Percentiles rank a stretch among this genome's conserved stretches.
These are phyloP conservation scores for Aspergillus fijiensis DNA, from an alignment of 2,329 filamentous ascomycete genomes.

Conservation along the genomic window DNA sequence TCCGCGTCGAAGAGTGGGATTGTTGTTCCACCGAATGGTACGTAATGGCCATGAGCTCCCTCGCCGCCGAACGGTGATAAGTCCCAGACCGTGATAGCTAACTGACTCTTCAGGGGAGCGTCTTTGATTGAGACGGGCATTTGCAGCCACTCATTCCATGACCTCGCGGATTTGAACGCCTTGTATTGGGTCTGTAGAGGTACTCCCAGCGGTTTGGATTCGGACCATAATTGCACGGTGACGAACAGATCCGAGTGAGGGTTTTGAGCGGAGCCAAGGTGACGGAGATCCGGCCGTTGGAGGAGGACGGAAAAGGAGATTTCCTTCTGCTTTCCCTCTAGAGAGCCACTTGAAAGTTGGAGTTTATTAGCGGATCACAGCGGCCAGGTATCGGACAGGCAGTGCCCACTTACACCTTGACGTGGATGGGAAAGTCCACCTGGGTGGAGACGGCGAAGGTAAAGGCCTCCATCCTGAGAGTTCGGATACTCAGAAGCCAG, in stretches of 20 bases:
- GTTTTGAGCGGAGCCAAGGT: conserved; percentile 83
- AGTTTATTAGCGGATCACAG: conserved; percentile 3
- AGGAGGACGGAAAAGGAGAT: conserved; percentile 76
- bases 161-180: conserved; percentile 69
- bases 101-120: conserved; percentile 74
- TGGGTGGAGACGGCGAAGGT: conserved; percentile 90
- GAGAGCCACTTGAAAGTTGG: conserved; percentile 57
- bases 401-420: conserved; percentile 59
- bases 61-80: conserved; percentile 74
- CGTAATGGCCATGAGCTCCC: conserved; percentile 69
- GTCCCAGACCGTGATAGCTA: conserved; percentile 96
- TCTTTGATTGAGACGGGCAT: conserved; percentile 82
- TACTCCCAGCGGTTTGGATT: conserved; percentile 91
- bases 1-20: conserved; percentile 89
- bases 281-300: conserved; percentile 73
- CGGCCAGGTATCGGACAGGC: background rate
- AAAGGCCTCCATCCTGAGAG: conserved; percentile 77
- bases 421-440: conserved; percentile 68
- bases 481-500: background rate
- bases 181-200: conserved; percentile 92
- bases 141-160: conserved; percentile 96
- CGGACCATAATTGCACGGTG: conserved; percentile 90
- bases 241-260: conserved; percentile 86
- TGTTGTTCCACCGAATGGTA: conserved; percentile 93
- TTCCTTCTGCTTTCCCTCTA: conserved; percentile 75